Evolutionary conservation across 2,329 filamentous ascomycete species (phyloP).

Genomic region (Fusarium staphyleae): DNA sequence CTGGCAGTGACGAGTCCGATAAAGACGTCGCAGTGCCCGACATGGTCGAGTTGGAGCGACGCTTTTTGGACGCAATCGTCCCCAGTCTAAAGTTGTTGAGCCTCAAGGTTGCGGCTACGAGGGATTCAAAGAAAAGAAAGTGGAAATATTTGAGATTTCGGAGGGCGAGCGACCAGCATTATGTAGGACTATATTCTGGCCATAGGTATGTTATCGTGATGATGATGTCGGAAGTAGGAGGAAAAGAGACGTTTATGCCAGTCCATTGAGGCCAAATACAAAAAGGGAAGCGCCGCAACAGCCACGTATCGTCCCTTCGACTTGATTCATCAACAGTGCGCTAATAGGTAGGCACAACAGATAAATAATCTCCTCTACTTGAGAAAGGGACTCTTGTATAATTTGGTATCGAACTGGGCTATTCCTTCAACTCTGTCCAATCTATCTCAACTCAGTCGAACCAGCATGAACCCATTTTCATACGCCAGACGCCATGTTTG

Average conservation of each 20-base stretch:
- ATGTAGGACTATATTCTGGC: too few relatives aligned
- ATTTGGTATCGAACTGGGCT: constrained; percentile 38
- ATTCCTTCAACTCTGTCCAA: constrained; percentile 24
- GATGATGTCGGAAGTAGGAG: too few relatives aligned
- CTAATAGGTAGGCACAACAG: not conserved
- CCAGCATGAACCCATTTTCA: constrained; percentile 31
- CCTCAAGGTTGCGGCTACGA: not conserved
- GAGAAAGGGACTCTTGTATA: constrained; percentile 20
- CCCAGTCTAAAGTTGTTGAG: not conserved
- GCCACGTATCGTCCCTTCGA: too few relatives aligned
- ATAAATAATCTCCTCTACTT: not conserved
- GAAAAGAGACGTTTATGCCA: too few relatives aligned
- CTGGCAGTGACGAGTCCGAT: constrained; percentile 21
- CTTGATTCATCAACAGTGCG: too few relatives aligned
- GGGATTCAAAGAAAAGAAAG: not conserved
- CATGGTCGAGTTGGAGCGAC: constrained; percentile 23
- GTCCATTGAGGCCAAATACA: too few relatives aligned
- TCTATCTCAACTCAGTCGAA: constrained; percentile 39
- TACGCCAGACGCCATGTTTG: constrained; percentile 40
- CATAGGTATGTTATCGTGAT: not conserved
- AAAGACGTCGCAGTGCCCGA: constrained; percentile 15
- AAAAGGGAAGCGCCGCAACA: too few relatives aligned
- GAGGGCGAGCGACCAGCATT: not conserved
- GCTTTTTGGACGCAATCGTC: not conserved
- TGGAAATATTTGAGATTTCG: too few relatives aligned